Evolutionary conservation across 2,329 filamentous ascomycete species (phyloP).

Genomic region (Verticillium zaregamsianum): DNA sequence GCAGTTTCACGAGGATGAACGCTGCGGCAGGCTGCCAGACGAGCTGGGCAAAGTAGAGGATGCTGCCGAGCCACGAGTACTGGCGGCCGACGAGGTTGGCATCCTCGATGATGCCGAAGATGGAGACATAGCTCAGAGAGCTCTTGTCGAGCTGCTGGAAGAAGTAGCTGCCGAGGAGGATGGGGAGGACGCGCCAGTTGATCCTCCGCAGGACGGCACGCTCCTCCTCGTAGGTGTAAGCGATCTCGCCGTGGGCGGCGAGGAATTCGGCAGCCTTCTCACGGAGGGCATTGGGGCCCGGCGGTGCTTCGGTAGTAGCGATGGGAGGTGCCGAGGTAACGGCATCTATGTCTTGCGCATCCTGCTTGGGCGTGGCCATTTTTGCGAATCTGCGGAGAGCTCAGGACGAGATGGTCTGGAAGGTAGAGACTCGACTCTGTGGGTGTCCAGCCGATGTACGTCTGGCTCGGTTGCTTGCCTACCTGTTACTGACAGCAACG

Average conservation of each 20-base stretch:
- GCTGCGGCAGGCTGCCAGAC: slow-evolving; percentile 58
- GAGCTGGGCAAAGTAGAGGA: slow-evolving; percentile 55
- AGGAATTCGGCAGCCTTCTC: slow-evolving; percentile 44
- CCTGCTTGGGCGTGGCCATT: neutral
- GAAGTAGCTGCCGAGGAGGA: slow-evolving; percentile 52
- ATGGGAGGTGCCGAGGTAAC: slow-evolving; percentile 1
- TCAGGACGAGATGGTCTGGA: no score
- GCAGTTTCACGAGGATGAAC: slow-evolving; percentile 54
- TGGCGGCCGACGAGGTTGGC: slow-evolving; percentile 46
- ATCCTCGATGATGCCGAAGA: slow-evolving; percentile 48
- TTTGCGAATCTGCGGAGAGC: neutral
- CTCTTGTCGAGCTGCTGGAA: slow-evolving; percentile 53
- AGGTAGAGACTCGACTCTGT: neutral
- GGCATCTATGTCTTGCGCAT: neutral
- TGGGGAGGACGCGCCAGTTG: slow-evolving; percentile 43
- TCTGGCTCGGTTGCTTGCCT: neutral
- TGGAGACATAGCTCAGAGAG: slow-evolving; percentile 44
- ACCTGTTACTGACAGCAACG: no score
- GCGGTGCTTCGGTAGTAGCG: neutral
- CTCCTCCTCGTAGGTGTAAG: slow-evolving; percentile 46
- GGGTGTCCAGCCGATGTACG: neutral
- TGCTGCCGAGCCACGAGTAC: slow-evolving; percentile 54
- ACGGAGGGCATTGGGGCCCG: slow-evolving; percentile 2
- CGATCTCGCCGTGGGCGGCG: slow-evolving; percentile 27
- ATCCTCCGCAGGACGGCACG: slow-evolving; percentile 40